phyloP scores from a whole-genome alignment of 495 filamentous ascomycete species.

The Lasiosphaeris hirsuta region DNA sequence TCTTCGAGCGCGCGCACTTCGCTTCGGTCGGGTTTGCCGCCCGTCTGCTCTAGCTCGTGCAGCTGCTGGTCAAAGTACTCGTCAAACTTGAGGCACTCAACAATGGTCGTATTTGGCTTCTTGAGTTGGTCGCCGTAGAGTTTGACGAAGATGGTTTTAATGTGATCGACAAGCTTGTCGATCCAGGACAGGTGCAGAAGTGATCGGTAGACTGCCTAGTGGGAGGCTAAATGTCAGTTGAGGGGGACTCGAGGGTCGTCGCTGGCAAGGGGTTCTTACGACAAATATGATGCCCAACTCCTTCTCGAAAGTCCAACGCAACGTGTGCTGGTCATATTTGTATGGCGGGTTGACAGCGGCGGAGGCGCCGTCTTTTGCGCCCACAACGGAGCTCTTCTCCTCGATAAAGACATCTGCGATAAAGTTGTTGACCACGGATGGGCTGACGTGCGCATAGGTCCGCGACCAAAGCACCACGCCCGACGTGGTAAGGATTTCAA shows the following conservation, averaged over 20 bases:
- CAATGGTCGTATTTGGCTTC: slow-evolving; percentile 70
- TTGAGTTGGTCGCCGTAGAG: slow-evolving; percentile 85
- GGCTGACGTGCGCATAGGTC: slow-evolving; percentile 72
- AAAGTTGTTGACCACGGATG: slow-evolving; percentile 86
- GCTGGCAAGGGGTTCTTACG: slow-evolving; percentile 54
- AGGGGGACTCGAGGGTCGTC: not conserved
- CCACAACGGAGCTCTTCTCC: slow-evolving; percentile 65
- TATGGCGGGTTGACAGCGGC: slow-evolving; percentile 65
- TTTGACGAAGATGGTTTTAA: slow-evolving; percentile 82
- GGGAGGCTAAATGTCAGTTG: slow-evolving; percentile 10
- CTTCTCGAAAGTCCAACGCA: slow-evolving; percentile 91
- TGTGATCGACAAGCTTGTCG: slow-evolving; percentile 92
- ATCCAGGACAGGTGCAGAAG: slow-evolving; percentile 94
- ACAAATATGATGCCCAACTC: slow-evolving; percentile 94
- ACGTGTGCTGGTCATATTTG: slow-evolving; percentile 88
- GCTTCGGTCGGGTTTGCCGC: slow-evolving; percentile 29
- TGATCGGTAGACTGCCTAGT: slow-evolving; percentile 92
- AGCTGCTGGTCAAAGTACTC: slow-evolving; percentile 93
- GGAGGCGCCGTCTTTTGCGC: slow-evolving; percentile 54
- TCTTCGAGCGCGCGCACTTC: slow-evolving; percentile 40
- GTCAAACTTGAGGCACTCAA: slow-evolving; percentile 76
- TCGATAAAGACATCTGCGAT: slow-evolving; percentile 97
- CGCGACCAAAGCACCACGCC: slow-evolving; percentile 96
- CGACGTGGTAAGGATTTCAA: slow-evolving; percentile 93
- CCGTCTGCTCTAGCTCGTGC: slow-evolving; percentile 66